These are phyloP conservation scores for Exophiala bonariae DNA, from an alignment of 2,329 filamentous ascomycete genomes.

Conservation along the genomic window DNA sequence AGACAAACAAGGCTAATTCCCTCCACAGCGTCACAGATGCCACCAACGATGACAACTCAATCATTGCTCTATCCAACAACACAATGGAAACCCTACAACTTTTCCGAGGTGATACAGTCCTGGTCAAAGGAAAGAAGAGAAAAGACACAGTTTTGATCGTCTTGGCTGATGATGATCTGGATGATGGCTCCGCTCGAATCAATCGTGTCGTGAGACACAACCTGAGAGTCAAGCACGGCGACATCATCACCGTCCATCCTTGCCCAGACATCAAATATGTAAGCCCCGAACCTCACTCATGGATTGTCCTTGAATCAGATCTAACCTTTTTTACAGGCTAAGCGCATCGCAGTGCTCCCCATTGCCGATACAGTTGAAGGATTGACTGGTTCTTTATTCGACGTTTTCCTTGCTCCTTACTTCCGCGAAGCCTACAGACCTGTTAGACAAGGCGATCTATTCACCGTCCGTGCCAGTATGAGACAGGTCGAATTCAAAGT, in stretches of 20 bases:
- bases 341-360: slow-evolving; percentile 96
- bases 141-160: slow-evolving; percentile 99
- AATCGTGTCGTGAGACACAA: slow-evolving; percentile 99
- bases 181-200: slow-evolving; percentile 95
- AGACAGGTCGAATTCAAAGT: slow-evolving; percentile 99
- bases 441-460: slow-evolving; percentile 94
- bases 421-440: slow-evolving; percentile 99
- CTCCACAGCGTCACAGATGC: slow-evolving; percentile 85
- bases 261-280: slow-evolving; percentile 99
- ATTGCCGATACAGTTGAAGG: slow-evolving; percentile 98
- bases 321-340: slow-evolving; percentile 63
- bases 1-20: slow-evolving; percentile 21
- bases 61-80: slow-evolving; percentile 96
- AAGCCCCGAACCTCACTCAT: slow-evolving; percentile 43
- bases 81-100: slow-evolving; percentile 98
- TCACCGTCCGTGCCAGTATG: slow-evolving; percentile 97
- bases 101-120: slow-evolving; percentile 96
- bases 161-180: slow-evolving; percentile 93
- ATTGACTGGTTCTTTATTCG: slow-evolving; percentile 94
- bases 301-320: background rate
- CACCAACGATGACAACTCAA: slow-evolving; percentile 99
- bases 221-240: slow-evolving; percentile 95
- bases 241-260: slow-evolving; percentile 94
- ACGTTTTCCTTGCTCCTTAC: slow-evolving; percentile 98
- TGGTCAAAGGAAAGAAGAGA: slow-evolving; percentile 99